Evolutionary conservation across 345 rosid genomes (phyloP).

Genomic region (Limnanthes douglasii): DNA sequence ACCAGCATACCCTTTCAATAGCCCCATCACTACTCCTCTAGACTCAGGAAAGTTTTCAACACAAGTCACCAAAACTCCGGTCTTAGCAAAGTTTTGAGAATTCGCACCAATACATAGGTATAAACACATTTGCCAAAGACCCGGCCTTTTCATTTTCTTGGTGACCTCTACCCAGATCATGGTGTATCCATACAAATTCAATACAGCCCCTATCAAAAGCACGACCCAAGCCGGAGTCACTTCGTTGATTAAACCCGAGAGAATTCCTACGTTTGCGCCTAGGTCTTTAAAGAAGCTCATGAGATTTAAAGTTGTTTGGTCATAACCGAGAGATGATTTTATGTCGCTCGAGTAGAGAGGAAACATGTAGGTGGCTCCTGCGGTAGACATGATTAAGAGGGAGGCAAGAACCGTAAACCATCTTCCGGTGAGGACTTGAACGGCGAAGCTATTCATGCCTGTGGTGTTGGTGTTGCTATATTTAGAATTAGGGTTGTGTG

Average conservation of each 20-base stretch:
- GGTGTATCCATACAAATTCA: slow-evolving; percentile 24
- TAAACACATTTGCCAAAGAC: too few species aligned
- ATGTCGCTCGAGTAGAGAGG: slow-evolving; percentile 18
- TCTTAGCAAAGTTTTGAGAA: too few species aligned
- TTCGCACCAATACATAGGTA: too few species aligned
- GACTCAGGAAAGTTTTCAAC: too few species aligned
- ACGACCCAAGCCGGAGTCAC: slow-evolving; percentile 24
- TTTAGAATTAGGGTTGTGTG: too few species aligned
- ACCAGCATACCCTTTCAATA: too few species aligned
- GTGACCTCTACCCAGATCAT: too few species aligned
- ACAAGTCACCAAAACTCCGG: too few species aligned
- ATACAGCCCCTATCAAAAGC: slow-evolving; percentile 14
- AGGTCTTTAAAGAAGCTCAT: slow-evolving; percentile 22
- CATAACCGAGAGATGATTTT: slow-evolving; percentile 16
- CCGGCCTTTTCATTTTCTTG: too few species aligned
- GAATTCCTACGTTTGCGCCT: slow-evolving; percentile 17
- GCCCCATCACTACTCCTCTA: too few species aligned
- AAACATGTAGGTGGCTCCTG: slow-evolving; percentile 26
- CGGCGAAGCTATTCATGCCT: slow-evolving; percentile 3
- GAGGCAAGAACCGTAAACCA: slow-evolving; percentile 27
- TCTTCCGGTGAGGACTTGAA: slow-evolving; percentile 9
- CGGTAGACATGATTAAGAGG: slow-evolving; percentile 16
- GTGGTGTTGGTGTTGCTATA: too few species aligned
- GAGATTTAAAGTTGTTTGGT: slow-evolving; percentile 9
- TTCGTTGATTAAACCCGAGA: slow-evolving; percentile 16